Conservation (phyloP, 2,329 filamentous ascomycete genomes). For the Talaromyces rugulosus region DNA sequence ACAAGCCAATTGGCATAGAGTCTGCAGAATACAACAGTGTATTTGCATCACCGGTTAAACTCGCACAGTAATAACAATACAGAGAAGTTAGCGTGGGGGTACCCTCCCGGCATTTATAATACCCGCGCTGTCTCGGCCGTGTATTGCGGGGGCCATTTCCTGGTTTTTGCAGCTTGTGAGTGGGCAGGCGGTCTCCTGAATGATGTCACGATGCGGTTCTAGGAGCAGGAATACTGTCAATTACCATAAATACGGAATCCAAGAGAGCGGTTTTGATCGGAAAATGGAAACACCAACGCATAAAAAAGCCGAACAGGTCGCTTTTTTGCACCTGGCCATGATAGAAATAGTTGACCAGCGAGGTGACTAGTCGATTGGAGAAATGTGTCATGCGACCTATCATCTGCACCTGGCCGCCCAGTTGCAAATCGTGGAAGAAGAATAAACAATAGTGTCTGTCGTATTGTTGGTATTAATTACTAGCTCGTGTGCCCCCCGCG, state of each 20-base stretch:
- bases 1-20: not conserved
- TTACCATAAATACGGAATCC: not conserved
- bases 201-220: not conserved
- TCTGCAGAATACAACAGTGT: not conserved
- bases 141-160: not conserved
- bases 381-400: not conserved
- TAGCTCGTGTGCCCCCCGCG: not conserved
- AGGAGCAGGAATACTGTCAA: not conserved
- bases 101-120: not conserved
- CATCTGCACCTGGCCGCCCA: not conserved
- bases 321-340: not conserved
- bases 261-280: not conserved
- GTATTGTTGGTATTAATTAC: not conserved
- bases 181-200: not conserved
- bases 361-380: not conserved
- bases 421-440: not conserved
- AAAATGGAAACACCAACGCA: not conserved
- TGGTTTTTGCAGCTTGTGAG: not conserved
- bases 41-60: not conserved
- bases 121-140: not conserved
- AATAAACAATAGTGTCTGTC: not conserved
- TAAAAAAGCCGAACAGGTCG: not conserved
- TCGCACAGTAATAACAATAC: not conserved
- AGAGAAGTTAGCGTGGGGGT: not conserved
- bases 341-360: not conserved